A percentile compares a stretch with the other conserved stretches of the same genome.
These are phyloP conservation scores for Boletus rufocinnamomeus DNA, from an alignment of 768 basidiomycete genomes.

Conservation along the genomic window DNA sequence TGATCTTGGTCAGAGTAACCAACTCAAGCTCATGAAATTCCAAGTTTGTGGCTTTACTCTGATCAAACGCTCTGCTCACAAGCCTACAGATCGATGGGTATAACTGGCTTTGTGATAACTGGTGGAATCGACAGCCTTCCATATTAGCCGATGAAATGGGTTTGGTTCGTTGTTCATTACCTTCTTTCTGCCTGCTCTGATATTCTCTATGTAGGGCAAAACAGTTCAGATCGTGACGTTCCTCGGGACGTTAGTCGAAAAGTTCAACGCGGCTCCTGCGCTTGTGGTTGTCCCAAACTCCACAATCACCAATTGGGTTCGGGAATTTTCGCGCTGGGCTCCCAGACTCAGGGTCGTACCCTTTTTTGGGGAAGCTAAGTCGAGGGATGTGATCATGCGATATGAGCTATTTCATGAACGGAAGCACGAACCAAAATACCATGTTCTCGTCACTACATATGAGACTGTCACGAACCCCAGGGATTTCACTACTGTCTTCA, in stretches of 20 bases:
- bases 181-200: slow-evolving; percentile 6
- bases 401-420: slow-evolving; percentile 76
- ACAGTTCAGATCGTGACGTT: slow-evolving; percentile 92
- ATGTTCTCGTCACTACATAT: slow-evolving; percentile 93
- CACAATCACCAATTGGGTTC: slow-evolving; percentile 92
- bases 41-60: slow-evolving; percentile 52
- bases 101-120: slow-evolving; percentile 84
- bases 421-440: slow-evolving; percentile 64
- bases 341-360: slow-evolving; percentile 76
- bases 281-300: slow-evolving; percentile 96
- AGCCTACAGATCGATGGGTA: slow-evolving; percentile 67
- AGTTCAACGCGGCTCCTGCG: slow-evolving; percentile 68
- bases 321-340: slow-evolving; percentile 84
- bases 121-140: slow-evolving; percentile 83
- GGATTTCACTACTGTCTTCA: slow-evolving; percentile 78
- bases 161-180: slow-evolving; percentile 48
- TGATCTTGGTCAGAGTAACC: slow-evolving; percentile 62
- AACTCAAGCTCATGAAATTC: slow-evolving; percentile 81
- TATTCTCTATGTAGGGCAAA: slow-evolving; percentile 60
- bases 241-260: slow-evolving; percentile 62
- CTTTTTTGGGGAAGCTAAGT: slow-evolving; percentile 78
- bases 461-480: slow-evolving; percentile 72
- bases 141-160: slow-evolving; percentile 99
- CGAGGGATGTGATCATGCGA: slow-evolving; percentile 76
- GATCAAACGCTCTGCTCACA: slow-evolving; percentile 6